Base-by-base conservation (phyloP, 2,329 filamentous ascomycete genomes). In the Sporothrix humicola region DNA sequence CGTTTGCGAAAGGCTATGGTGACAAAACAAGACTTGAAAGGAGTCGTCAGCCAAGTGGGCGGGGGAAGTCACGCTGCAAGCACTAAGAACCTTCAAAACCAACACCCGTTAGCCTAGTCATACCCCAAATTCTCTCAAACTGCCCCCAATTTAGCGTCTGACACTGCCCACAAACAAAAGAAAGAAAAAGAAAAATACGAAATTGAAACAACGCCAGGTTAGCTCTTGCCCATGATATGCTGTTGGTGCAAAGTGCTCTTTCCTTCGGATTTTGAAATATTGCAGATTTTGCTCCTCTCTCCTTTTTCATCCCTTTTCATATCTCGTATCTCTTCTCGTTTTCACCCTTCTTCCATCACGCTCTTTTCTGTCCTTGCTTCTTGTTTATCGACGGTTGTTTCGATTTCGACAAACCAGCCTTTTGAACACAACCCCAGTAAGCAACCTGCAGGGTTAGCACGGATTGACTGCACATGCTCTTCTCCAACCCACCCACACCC, bases 401-500 rank as follows among this genome's bases (percentile, higher is more conserved):
- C 59, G 37, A 44, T 65, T 65, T 65, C 59, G 37, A 44, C n/a
- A 46, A 44, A 20, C 59, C 37, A 65, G 6, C n/a, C 59, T 23
- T 31, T 23, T 13, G 7, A 12, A 44, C 20, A 63, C 59, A 5
- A 63, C 59, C 59, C 31, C n/a, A n/a, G 37, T 37, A 37, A 50
- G 31, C 42, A 50, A 12, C 63, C 20, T 20, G 9, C 42, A 50
- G 63, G 44, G 17, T 50, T 50, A 50, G 6, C 63, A 50, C 63
- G 63, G 63, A 66, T 66, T 44, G 63, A 17, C 63, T 50, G 44
- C 61, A n/a, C 63, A 66, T 66, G 44, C 20, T 37, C 59, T n/a
- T 44, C 42, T 23, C 20, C 63, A 50, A 26, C n/a, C 63, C 37
- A 44, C 61, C 61, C 26, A 20, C 61, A 48, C 61, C 63, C 42